Conservation (phyloP, 73 alveolate genomes). For the Tetrahymena malaccensis region DNA sequence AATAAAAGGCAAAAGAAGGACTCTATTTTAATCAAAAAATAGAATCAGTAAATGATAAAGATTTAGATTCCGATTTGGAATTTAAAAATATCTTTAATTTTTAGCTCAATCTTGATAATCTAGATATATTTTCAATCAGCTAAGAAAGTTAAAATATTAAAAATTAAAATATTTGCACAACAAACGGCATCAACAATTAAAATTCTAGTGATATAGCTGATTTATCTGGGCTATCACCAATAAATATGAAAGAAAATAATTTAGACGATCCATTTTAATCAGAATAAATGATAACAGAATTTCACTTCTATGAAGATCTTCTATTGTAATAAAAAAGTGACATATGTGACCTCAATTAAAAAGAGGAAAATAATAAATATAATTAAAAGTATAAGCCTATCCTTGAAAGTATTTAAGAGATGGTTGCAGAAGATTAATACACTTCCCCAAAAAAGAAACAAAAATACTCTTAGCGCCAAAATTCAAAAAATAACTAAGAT, state of each 20-base stretch:
- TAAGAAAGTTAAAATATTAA: neutral
- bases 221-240: neutral
- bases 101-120: neutral
- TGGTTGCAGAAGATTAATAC: neutral
- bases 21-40: too few relatives aligned
- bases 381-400: neutral
- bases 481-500: neutral
- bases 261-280: neutral
- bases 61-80: neutral
- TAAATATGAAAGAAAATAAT: neutral
- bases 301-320: neutral
- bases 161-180: neutral
- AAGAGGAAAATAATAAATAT: neutral
- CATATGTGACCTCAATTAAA: neutral
- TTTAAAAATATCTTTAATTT: too few relatives aligned
- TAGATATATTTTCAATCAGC: neutral
- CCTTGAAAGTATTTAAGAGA: neutral
- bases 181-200: neutral
- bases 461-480: neutral
- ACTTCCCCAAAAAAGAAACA: neutral
- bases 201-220: neutral
- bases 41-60: neutral
- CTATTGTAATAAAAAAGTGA: neutral
- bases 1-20: neutral
- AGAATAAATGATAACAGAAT: neutral